Percentiles rank a stretch among this genome's conserved stretches.
phyloP scores from a whole-genome alignment of 2,329 filamentous ascomycete species.

The Epichloe coenophiala region DNA sequence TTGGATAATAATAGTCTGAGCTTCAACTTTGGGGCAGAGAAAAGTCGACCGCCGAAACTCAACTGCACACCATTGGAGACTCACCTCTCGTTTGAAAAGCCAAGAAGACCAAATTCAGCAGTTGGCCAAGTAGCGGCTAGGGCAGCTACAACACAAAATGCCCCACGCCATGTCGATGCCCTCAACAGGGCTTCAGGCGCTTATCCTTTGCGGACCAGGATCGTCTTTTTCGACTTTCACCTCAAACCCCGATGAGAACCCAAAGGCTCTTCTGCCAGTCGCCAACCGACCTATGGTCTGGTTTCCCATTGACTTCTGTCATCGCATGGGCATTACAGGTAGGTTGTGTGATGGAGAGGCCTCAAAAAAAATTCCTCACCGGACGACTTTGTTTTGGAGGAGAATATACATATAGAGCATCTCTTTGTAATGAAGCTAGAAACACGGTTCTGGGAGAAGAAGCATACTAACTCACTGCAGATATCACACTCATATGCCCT shows the following conservation, averaged over 20 bases:
- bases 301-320: constrained; percentile 79
- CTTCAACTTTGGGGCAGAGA: background rate
- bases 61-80: background rate
- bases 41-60: background rate
- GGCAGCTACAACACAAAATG: constrained; percentile 31
- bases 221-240: constrained; percentile 75
- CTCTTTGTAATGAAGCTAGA: background rate
- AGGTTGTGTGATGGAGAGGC: constrained; percentile 15
- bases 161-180: constrained; percentile 64
- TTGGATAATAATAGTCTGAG: no score
- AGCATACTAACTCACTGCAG: constrained; percentile 21
- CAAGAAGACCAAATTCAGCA: background rate
- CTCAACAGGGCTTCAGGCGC: constrained; percentile 64
- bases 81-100: background rate
- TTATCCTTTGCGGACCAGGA: constrained; percentile 73
- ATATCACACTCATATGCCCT: constrained; percentile 49
- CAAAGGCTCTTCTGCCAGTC: constrained; percentile 70
- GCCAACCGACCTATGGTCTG: constrained; percentile 82
- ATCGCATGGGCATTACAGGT: constrained; percentile 67
- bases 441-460: no score
- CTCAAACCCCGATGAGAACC: constrained; percentile 64
- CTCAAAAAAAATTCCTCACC: no score
- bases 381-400: background rate
- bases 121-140: background rate
- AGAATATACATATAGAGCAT: background rate